Conservation (phyloP, 1,139 yeast genomes). For the Suhomyces kunorum region DNA sequence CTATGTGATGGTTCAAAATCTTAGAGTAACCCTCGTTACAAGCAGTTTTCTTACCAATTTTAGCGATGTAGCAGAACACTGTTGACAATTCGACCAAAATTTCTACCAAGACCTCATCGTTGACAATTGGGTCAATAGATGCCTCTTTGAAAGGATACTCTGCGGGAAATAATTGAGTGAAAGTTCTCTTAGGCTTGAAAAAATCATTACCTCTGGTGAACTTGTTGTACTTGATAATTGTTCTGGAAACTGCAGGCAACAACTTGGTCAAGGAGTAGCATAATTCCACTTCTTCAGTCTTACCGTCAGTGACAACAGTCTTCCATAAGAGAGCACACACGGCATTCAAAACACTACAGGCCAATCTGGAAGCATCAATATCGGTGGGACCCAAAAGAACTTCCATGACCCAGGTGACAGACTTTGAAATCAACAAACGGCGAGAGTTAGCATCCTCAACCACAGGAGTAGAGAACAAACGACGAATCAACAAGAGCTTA, state of each 20-base stretch:
- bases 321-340: conserved; percentile 46
- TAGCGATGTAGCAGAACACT: conserved; percentile 58
- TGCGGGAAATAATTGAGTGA: conserved; percentile 68
- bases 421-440: conserved; percentile 47
- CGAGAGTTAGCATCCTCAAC: conserved; percentile 39
- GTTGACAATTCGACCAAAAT: conserved; percentile 68
- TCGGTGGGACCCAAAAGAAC: conserved; percentile 56
- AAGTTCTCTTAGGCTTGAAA: conserved; percentile 62
- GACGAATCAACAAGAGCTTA: conserved; percentile 59
- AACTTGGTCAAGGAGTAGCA: conserved; percentile 53
- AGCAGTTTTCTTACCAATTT: conserved; percentile 49
- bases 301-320: conserved; percentile 24
- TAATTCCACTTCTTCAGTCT: conserved; percentile 29
- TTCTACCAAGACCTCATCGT: conserved; percentile 72
- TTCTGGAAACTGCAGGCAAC: conserved; percentile 52
- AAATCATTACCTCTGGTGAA: conserved; percentile 52
- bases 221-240: conserved; percentile 55
- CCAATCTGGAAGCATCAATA: conserved; percentile 60
- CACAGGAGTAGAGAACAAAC: conserved; percentile 54
- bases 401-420: conserved; percentile 66
- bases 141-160: conserved; percentile 63
- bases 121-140: conserved; percentile 74
- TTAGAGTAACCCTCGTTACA: conserved; percentile 45
- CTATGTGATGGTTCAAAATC: conserved; percentile 30
- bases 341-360: conserved; percentile 57